A percentile compares a stretch with the other conserved stretches of the same genome.
Evolutionary conservation across 208 protist species (phyloP).

Genomic region (Wallacemonas rigidus): DNA sequence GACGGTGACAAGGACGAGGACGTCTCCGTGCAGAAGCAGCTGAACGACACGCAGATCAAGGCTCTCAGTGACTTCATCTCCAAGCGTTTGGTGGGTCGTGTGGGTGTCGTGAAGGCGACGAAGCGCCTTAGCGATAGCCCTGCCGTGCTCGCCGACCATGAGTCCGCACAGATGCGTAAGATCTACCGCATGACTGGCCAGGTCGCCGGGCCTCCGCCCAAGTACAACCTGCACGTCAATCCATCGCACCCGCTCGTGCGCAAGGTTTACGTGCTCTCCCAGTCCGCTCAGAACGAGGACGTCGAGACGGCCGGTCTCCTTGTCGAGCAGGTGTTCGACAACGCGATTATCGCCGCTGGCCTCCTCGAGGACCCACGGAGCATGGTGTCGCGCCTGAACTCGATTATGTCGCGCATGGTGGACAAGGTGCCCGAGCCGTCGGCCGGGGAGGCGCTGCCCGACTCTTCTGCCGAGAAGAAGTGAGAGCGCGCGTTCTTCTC

Average conservation of each 20-base stretch:
- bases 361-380: slow-evolving; percentile 92
- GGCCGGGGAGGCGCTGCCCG: slow-evolving; percentile 29
- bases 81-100: slow-evolving; percentile 84
- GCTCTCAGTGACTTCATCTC: slow-evolving; percentile 87
- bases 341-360: slow-evolving; percentile 91
- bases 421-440: slow-evolving; percentile 84
- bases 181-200: slow-evolving; percentile 91
- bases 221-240: slow-evolving; percentile 95
- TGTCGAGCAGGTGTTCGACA: slow-evolving; percentile 93
- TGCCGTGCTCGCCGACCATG: slow-evolving; percentile 90
- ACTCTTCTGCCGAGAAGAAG: slow-evolving; percentile 12
- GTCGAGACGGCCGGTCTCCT: slow-evolving; percentile 87
- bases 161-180: slow-evolving; percentile 91
- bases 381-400: slow-evolving; percentile 89
- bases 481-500: not conserved
- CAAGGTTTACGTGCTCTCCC: slow-evolving; percentile 90
- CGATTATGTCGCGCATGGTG: slow-evolving; percentile 92
- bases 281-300: slow-evolving; percentile 65
- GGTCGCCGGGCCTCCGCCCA: slow-evolving; percentile 76
- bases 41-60: slow-evolving; percentile 86
- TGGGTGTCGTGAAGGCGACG: slow-evolving; percentile 86
- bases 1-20: slow-evolving; percentile 82
- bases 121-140: slow-evolving; percentile 88
- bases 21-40: slow-evolving; percentile 83
- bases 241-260: slow-evolving; percentile 89